These are phyloP conservation scores for Coniosporium apollinis DNA, from an alignment of 495 filamentous ascomycete species.

Conservation along the genomic window DNA sequence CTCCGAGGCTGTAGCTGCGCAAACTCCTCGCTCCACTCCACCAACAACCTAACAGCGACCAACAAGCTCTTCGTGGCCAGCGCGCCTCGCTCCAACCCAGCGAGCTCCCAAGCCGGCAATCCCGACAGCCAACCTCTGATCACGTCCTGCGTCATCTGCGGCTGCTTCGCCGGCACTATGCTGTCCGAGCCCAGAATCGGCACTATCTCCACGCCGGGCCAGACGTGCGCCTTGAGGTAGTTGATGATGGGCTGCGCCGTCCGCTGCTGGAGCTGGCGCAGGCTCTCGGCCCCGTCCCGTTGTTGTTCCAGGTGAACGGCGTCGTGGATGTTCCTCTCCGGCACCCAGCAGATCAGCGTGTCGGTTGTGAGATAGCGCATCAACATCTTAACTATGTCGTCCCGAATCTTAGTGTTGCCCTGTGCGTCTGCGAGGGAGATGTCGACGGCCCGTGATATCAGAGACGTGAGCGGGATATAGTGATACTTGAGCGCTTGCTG, in stretches of 20 bases:
- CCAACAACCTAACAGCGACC: conserved; percentile 55
- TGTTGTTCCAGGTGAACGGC: conserved; percentile 20
- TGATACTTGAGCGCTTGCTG: conserved; percentile 63
- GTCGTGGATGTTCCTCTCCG: conserved; percentile 32
- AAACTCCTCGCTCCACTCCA: conserved; percentile 76
- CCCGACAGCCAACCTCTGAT: conserved; percentile 64
- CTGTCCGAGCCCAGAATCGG: conserved; percentile 56
- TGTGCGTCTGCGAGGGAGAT: conserved; percentile 50
- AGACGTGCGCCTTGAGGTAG: conserved; percentile 55
- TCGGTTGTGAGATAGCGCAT: conserved; percentile 86
- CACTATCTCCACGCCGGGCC: conserved; percentile 65
- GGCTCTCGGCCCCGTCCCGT: conserved; percentile 26
- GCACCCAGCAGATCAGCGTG: conserved; percentile 84
- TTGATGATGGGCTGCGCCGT: conserved; percentile 49
- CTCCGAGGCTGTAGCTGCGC: conserved; percentile 10
- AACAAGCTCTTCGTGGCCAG: conserved; percentile 77
- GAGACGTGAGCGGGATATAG: conserved; percentile 77
- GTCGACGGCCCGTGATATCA: conserved; percentile 64
- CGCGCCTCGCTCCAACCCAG: conserved; percentile 67
- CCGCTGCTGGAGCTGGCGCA: conserved; percentile 57
- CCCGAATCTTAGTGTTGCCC: conserved; percentile 28
- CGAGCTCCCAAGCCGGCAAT: conserved; percentile 59
- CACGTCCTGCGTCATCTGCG: conserved; percentile 51
- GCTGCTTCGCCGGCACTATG: conserved; percentile 57
- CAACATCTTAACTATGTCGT: conserved; percentile 44